Percentiles rank a stretch among this genome's conserved stretches.
Evolutionary conservation across 345 rosid species (phyloP).

Genomic region (Geranium brycei): DNA sequence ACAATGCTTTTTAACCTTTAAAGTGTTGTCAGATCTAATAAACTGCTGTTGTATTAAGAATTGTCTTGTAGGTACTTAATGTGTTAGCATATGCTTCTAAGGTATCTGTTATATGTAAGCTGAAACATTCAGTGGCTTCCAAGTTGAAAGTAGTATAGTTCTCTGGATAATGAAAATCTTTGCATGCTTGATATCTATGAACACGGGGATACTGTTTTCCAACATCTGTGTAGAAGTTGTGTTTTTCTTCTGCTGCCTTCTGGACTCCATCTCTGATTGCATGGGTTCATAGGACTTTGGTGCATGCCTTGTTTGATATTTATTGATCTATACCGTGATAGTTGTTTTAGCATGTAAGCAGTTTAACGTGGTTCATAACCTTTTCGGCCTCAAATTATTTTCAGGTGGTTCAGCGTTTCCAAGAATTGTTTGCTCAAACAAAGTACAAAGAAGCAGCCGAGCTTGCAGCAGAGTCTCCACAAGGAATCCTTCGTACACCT

Average conservation of each 20-base stretch:
- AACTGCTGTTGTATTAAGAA: not conserved
- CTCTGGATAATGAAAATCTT: not conserved
- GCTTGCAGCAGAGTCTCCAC: constrained; percentile 99
- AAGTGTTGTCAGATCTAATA: not conserved
- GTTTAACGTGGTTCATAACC: not conserved
- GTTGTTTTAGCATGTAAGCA: not conserved
- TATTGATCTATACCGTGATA: not conserved
- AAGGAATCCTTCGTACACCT: constrained; percentile 89
- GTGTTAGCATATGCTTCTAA: not conserved
- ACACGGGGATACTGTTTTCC: not conserved
- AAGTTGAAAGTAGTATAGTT: not conserved
- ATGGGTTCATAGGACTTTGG: no score
- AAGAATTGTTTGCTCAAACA: constrained; percentile 91
- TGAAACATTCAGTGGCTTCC: not conserved
- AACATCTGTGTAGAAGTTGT: not conserved
- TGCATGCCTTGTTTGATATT: not conserved
- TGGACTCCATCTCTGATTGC: no score
- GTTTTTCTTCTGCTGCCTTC: not conserved
- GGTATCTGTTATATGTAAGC: not conserved
- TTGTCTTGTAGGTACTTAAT: not conserved
- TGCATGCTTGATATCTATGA: not conserved
- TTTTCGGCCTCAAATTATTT: constrained; percentile 1
- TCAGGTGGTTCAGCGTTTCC: constrained; percentile 97
- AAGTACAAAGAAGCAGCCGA: constrained; percentile 99
- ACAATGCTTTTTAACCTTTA: not conserved